phyloP scores from a whole-genome alignment of 75 land plant genomes.

The Cupressus sempervirens region DNA sequence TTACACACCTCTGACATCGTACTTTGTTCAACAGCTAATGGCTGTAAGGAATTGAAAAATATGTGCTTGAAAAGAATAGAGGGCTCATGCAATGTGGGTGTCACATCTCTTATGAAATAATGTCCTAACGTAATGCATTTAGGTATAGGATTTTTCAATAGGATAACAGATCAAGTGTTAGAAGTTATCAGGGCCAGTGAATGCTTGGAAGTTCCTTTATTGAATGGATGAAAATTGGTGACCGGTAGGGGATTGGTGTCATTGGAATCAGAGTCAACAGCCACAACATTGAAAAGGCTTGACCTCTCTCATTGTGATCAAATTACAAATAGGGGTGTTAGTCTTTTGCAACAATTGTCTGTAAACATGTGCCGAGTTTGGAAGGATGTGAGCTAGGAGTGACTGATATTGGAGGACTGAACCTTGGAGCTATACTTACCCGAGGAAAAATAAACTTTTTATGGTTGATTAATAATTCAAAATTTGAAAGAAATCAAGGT shows the following conservation, averaged over 20 bases:
- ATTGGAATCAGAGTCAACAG: conserved; percentile 6
- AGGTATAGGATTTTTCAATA: conserved; percentile 16
- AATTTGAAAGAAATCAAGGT: conserved; percentile 16
- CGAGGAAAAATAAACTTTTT: conserved; percentile 13
- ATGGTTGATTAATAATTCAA: conserved; percentile 17
- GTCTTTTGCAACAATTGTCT: background rate
- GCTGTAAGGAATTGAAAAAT: conserved; percentile 11
- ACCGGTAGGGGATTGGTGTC: conserved; percentile 13
- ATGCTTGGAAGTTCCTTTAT: conserved; percentile 14
- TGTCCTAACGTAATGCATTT: conserved; percentile 11
- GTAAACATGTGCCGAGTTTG: conserved; percentile 8
- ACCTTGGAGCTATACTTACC: background rate
- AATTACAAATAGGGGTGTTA: conserved; percentile 19
- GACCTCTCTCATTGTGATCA: conserved; percentile 13
- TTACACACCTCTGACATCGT: conserved; percentile 10
- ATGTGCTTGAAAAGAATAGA: conserved; percentile 13
- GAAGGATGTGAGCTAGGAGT: conserved; percentile 16
- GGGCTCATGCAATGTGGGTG: conserved; percentile 16
- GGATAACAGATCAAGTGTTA: conserved; percentile 15
- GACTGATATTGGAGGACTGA: conserved; percentile 12
- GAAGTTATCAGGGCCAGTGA: conserved; percentile 6
- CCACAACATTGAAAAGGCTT: conserved; percentile 5
- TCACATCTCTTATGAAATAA: conserved; percentile 9
- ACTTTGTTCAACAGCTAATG: conserved; percentile 7
- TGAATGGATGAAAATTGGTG: conserved; percentile 8